These are phyloP conservation scores for Bipolaris oryzae DNA, from an alignment of 2,329 filamentous ascomycete species.

Conservation along the genomic window DNA sequence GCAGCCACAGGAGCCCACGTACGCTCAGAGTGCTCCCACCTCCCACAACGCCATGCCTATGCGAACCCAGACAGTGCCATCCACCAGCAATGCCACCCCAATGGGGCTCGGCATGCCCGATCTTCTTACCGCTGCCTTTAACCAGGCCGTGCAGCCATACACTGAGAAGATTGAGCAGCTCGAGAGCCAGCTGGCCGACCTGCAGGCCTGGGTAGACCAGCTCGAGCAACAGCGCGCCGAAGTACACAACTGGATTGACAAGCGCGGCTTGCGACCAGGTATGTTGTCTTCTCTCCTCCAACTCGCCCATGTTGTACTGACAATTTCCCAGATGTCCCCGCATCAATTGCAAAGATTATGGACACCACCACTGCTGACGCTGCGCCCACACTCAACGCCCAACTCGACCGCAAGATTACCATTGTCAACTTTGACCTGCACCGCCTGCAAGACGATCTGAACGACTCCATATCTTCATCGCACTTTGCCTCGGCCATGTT, in stretches of 20 bases:
- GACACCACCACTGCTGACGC: constrained; percentile 57
- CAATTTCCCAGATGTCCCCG: constrained; percentile 55
- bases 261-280: constrained; percentile 60
- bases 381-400: constrained; percentile 59
- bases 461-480: constrained; percentile 59
- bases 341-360: constrained; percentile 60
- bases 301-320: constrained; percentile 15
- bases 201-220: constrained; percentile 57
- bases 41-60: constrained; percentile 31
- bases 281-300: constrained; percentile 23
- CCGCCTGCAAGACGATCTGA: constrained; percentile 61
- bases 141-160: constrained; percentile 59
- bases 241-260: constrained; percentile 62
- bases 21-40: constrained; percentile 27
- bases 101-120: constrained; percentile 56
- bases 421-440: constrained; percentile 64
- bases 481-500: constrained; percentile 62
- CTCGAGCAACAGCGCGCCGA: constrained; percentile 59
- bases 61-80: constrained; percentile 32
- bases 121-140: constrained; percentile 59
- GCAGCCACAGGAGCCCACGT: constrained; percentile 48
- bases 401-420: constrained; percentile 64
- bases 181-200: constrained; percentile 58
- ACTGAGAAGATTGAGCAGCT: constrained; percentile 60
- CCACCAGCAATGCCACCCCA: constrained; percentile 24